Base-by-base conservation (phyloP, 2,329 filamentous ascomycete species). In the Colletotrichum spaethianum region DNA sequence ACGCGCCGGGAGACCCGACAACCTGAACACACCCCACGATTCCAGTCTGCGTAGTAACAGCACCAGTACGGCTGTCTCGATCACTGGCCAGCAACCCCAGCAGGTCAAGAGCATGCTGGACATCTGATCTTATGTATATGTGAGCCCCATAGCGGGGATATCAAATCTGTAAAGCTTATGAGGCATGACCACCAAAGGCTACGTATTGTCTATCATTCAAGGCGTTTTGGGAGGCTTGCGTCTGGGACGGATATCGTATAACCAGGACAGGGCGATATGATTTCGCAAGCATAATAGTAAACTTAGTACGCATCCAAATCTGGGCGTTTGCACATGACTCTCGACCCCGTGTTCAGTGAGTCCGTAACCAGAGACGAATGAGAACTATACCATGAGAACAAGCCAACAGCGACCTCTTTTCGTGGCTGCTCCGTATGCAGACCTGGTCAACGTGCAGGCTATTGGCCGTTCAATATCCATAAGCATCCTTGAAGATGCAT, bases 101-200 rank as follows among this genome's bases (percentile, higher is more conserved):
- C 85, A 88, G 75, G 80, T 90, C 7, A 83, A 81, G 75, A 90
- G 89, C 76, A 91, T 91, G 89, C 75, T 91, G 75, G 89, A 91
- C 75, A 76, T 90, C 18, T 90, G 79, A 66, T 28, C 18, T 9
- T 50, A 23, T 33, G 33, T 48, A 23, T 4, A 36, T n/a, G 26
- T 16, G n/a, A 33, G 3, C 42, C 3, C 4, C 6, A 20, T 9
- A 31, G 3, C 18, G 8, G 3, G 36, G 23, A 2, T 20, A 23
- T 8, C n/a, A 18, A 48, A 42, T 42, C 31, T 28, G 26, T 57
- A 40, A 42, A 42, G 56, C 50, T 57, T 36, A 71, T 61, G 68
- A 71, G 68, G 31, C 9, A 71, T 68, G 68, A 71, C 50, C 16
- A 55, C 33, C 31, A 50, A 46, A 42, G 33, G 6, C 26, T 63